These are phyloP conservation scores for Coniochaeta prunicola DNA, from an alignment of 2,329 filamentous ascomycete species.

Conservation along the genomic window DNA sequence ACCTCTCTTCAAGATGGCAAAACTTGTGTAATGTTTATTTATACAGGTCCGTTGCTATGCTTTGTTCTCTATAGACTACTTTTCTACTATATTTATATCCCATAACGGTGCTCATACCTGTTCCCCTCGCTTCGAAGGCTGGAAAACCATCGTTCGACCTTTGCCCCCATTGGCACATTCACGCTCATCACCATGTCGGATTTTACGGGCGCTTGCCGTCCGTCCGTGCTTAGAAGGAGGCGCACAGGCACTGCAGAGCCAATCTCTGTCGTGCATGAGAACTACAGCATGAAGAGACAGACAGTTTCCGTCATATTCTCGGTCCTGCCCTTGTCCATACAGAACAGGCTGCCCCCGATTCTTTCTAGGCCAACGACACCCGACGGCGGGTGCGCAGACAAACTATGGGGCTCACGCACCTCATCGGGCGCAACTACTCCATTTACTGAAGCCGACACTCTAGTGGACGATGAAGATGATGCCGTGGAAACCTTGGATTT, in stretches of 20 bases:
- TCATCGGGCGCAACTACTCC: background rate
- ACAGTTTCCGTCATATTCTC: slow-evolving; percentile 5
- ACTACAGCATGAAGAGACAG: background rate
- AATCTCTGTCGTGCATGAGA: background rate
- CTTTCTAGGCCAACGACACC: background rate
- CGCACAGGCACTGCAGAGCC: background rate
- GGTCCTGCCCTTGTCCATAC: slow-evolving; percentile 11
- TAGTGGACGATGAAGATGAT: background rate
- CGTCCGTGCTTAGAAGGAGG: background rate
- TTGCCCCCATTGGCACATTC: background rate
- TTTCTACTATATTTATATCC: background rate
- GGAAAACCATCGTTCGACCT: background rate
- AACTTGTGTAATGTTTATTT: background rate
- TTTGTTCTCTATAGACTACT: background rate
- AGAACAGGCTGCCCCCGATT: slow-evolving; percentile 15
- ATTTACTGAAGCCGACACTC: background rate
- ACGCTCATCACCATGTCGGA: background rate
- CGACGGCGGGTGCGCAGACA: background rate
- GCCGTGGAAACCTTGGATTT: background rate
- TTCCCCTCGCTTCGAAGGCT: background rate
- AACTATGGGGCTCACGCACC: background rate
- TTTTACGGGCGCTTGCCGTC: background rate
- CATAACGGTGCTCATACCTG: background rate
- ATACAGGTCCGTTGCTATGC: background rate
- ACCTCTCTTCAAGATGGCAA: background rate